phyloP scores from a whole-genome alignment of 2,329 filamentous ascomycete genomes.

The Fusarium sororula region DNA sequence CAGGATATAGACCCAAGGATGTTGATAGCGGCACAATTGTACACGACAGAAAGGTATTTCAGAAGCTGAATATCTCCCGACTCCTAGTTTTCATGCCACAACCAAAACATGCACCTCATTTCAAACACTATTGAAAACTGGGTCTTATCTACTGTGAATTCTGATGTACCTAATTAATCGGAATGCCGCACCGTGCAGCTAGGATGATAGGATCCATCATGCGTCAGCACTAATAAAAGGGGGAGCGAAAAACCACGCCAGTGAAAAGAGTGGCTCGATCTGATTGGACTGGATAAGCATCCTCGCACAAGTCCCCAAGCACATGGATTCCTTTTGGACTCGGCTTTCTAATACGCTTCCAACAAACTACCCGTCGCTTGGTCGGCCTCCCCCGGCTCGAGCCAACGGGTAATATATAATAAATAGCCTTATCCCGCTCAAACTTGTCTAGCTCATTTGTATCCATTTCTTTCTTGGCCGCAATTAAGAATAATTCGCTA shows the following conservation, averaged over 20 bases:
- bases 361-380: neutral
- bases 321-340: neutral
- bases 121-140: no score
- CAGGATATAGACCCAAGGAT: no score
- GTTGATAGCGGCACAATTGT: no score
- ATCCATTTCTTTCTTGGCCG: neutral
- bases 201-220: neutral
- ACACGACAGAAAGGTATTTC: accelerated
- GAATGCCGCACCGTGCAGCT: neutral
- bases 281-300: neutral
- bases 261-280: neutral
- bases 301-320: neutral
- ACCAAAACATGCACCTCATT: no score
- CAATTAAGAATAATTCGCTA: accelerated
- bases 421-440: neutral
- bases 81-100: accelerated
- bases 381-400: no score
- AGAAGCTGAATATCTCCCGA: no score
- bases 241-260: neutral
- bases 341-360: neutral
- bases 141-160: no score
- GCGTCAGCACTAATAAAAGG: neutral
- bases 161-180: neutral
- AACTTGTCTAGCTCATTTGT: neutral
- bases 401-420: neutral